Evolutionary conservation across 2,329 filamentous ascomycete species (phyloP), one percentile per base, ranked within the genome.

Genomic region (Tolypocladium pustulatum): DNA sequence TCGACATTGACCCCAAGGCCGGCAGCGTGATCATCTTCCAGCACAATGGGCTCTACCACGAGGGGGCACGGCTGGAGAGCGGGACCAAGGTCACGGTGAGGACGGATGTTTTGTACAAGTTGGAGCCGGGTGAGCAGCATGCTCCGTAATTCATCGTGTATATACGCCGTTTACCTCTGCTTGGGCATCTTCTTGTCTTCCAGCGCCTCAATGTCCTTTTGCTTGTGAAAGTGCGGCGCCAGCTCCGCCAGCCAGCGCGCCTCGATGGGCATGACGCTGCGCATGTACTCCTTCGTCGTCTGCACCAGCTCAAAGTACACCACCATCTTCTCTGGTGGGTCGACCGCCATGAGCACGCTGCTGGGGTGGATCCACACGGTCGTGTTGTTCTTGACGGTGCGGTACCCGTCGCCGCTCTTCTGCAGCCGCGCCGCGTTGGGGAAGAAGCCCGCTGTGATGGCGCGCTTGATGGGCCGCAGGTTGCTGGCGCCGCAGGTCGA

Each of bases 161-260:
- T 22, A 46, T 53, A 54, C 25, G 54, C 55, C 56, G 53, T 57
- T 55, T 25, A 60, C 57, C 69, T 64, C 57, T 69, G 65, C 61
- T 72, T 75, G 2, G 74, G 75, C 74, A 76, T 76, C 66, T 75
- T 96, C 76, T 84, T 89, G 60, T 90, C 88, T 68, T 91, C 90
- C 65, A 96, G 69, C 22, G 81, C 86, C 68, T 97, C 93, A 46
- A 97, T 72, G 69, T 97, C 91, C 75, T 91, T 88, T 76, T 89
- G 88, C 76, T 96, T 97, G 72, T 97, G 90, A 69, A 91, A 96
- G 76, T 97, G 94, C 62, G 93, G 93, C 61, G 94, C 94, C 61
- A 94, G 84, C 73, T 97, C 93, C 8, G 85, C 83, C 65, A 99
- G 71, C 92, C 92, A 97, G 69, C 86, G 85, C 0, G 89, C 79